phyloP scores from a whole-genome alignment of 768 basidiomycete species.

The Podaxis mareebaensis region DNA sequence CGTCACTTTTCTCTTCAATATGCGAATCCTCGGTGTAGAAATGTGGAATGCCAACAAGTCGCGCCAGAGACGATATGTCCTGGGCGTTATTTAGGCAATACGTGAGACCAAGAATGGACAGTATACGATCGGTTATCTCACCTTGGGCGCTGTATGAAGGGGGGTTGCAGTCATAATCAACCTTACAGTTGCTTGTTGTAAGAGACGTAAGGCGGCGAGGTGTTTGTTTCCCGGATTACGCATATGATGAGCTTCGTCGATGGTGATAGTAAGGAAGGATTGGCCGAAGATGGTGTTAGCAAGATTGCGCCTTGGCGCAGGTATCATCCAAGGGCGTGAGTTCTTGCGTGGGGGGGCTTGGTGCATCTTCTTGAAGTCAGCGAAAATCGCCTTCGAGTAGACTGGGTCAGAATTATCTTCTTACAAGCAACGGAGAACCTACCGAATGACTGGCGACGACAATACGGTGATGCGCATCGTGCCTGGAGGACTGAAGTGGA shows the following conservation, averaged over 20 bases:
- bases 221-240: constrained; percentile 21
- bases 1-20: background rate
- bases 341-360: background rate
- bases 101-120: background rate
- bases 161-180: constrained; percentile 27
- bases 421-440: constrained; percentile 5
- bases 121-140: background rate
- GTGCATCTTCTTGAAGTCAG: constrained; percentile 10
- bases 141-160: constrained; percentile 26
- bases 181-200: constrained; percentile 13
- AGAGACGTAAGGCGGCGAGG: constrained; percentile 15
- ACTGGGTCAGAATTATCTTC: background rate
- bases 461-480: constrained; percentile 16
- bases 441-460: constrained; percentile 28
- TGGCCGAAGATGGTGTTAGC: constrained; percentile 20
- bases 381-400: constrained; percentile 19
- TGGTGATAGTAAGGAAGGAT: constrained; percentile 17
- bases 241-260: constrained; percentile 28
- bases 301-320: background rate
- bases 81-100: background rate
- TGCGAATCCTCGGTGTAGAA: background rate
- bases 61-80: background rate
- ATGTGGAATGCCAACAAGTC: background rate
- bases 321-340: constrained; percentile 22
- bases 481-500: constrained; percentile 19